Base-by-base conservation (phyloP, 164 flowering plant species). In the Nymphaea thermarum region DNA sequence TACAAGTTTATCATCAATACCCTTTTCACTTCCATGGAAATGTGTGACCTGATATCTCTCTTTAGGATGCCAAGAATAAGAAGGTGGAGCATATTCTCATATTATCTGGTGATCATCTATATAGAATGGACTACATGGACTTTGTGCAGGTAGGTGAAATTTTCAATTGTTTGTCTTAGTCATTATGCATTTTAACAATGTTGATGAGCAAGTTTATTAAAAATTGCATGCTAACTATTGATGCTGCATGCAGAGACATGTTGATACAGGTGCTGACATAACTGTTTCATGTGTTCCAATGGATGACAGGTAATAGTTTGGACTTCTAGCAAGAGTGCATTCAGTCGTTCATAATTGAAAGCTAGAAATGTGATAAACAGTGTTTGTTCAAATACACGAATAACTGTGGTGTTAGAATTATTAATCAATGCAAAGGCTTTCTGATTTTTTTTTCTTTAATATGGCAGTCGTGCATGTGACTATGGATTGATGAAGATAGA, bases 61-160 rank as follows among this genome's bases (percentile, higher is more conserved):
- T 25, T 63, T 18, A 36, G 91, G 98, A 89, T 87, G 82, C 90
- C 89, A 43, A 93, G 87, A 81, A 89, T 71, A 93, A 91, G 82
- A 84, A 87, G 72, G 80, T 91, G 51, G 94, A 93, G 79, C 79
- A 93, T 76, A 88, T 91, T 60, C 51, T 93, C 76, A 85, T 93
- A 63, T 75, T 93, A 77, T 86, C 98, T n/a, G 98, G 98, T 4
- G 98, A 93, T 78, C 98, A 93, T 84, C 94, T 93, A 51, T 93
- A 91, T 75, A 78, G 98, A 45, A 91, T 91, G 97, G 81, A 91
- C 73, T 93, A 93, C 68, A 89, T 85, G 96, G 92, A 93, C 66
- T 89, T 93, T 74, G 85, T 93, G 75, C 93, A 93, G 93, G 98
- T 88, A 75, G 14, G 16, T 42, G 59, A 66, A 44, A 53, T 8